phyloP scores from a whole-genome alignment of 2,329 filamentous ascomycete species.

The Helotiales sp. region DNA sequence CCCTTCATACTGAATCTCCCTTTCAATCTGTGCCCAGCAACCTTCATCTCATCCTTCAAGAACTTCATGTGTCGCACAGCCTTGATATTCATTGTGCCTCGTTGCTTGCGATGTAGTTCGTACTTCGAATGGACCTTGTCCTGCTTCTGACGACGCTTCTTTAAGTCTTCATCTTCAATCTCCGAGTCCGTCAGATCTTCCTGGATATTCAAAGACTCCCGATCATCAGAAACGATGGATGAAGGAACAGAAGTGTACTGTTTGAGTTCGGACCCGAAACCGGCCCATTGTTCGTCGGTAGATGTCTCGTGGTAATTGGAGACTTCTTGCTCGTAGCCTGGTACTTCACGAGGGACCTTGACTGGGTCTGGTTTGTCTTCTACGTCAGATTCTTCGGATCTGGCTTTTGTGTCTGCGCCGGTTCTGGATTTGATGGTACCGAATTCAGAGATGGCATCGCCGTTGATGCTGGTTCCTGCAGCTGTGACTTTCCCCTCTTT shows the following conservation, averaged over 20 bases:
- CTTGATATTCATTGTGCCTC: slow-evolving; percentile 32
- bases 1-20: slow-evolving; percentile 30
- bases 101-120: slow-evolving; percentile 28
- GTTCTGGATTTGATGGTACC: slow-evolving; percentile 5
- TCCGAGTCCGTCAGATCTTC: slow-evolving; percentile 32
- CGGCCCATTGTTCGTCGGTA: slow-evolving; percentile 16
- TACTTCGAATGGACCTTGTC: slow-evolving; percentile 25
- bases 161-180: slow-evolving; percentile 32
- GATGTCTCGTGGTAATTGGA: slow-evolving; percentile 16
- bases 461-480: slow-evolving; percentile 1
- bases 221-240: slow-evolving; percentile 25
- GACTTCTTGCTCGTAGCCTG: slow-evolving; percentile 27
- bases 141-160: slow-evolving; percentile 31
- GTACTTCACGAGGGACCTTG: slow-evolving; percentile 25
- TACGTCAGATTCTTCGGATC: slow-evolving; percentile 9
- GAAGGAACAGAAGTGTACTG: slow-evolving; percentile 16
- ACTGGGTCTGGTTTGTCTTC: slow-evolving; percentile 19
- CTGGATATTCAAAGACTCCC: slow-evolving; percentile 17
- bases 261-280: slow-evolving; percentile 25
- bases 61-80: slow-evolving; percentile 31
- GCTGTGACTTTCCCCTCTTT: slow-evolving; percentile 20
- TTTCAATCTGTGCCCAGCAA: slow-evolving; percentile 32
- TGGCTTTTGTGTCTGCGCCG: slow-evolving; percentile 8
- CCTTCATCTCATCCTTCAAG: slow-evolving; percentile 31
- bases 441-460: slow-evolving; percentile 9